Base-by-base conservation (phyloP, 495 filamentous ascomycete species). In the Trichoderma gamsii region DNA sequence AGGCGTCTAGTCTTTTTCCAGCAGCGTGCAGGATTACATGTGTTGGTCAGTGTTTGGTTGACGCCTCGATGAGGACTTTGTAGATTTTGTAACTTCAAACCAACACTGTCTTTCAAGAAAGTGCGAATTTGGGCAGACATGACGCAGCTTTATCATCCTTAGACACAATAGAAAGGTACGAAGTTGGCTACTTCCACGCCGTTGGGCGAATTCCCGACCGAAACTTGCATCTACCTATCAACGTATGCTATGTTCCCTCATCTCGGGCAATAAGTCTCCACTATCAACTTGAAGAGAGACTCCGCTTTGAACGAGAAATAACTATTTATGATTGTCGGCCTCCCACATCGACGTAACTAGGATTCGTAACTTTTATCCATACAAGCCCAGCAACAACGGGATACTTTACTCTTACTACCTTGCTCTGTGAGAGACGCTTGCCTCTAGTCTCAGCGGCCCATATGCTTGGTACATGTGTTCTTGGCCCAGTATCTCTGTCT, bases 41-140 rank as follows among this genome's bases (percentile, higher is more conserved):
- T 61, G 56, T 61, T 61, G 56, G 56, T 9, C 56, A 35, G 25
- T 16, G 56, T 61, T 61, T 61, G 56, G 56, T 32, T 23, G 11
- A 61, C 7, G 13, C 3, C 25, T 6, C 56, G 13, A 35, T 21
- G 1, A 23, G 21, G 49, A 21, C n/a, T 7, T 23, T 7, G 18
- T 21, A 46, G 7, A 16, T 4, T 16, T 12, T 46, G 43, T 46
- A 15, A 18, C 2, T 15, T 18, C 13, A 46, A 46, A 15, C 43
- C 43, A 46, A 4, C 43, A 18, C 1, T 46, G 43, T 46, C n/a
- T 52, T 52, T 11, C n/a, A 6, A 9, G 18, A 9, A 21, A 11
- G 9, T 11, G n/a, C 5, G 18, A 52, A 21, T 4, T 52, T 52
- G 49, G 49, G 49, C 49, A 52, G 49, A 52, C 21, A 52, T 52